Base-by-base conservation (phyloP, 768 basidiomycete species). In the Rhizopogon vulgaris region DNA sequence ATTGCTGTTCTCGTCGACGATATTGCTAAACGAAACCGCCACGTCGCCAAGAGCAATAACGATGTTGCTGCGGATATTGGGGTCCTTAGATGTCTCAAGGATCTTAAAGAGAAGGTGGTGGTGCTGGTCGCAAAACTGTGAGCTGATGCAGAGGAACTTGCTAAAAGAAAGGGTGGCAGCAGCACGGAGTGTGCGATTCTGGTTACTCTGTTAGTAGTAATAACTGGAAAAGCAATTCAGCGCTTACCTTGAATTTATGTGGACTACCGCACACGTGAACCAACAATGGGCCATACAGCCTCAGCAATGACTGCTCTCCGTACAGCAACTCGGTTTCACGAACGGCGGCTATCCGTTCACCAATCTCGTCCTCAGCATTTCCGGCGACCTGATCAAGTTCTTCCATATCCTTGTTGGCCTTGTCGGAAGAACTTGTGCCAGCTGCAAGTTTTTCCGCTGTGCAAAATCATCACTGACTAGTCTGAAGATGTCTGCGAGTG, bases 1-100 rank as follows among this genome's bases (percentile, higher is more conserved):
- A 60, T 93, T 88, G 71, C 87, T 91, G 73, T 95, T 96, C 74
- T 99, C 94, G 69, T 98, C 95, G 57, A 99, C 83, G 69, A 99
- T 90, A 55, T 73, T 93, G 67, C 91, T 94, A 77, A 98, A 98
- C n/a, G 90, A 96, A 14, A 98, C 93, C 0, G 95, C 95, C 36
- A 98, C 90, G 59, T 99, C 96, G 6, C 96, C 95, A 4, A 99
- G 83, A 2, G 94, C 94, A 61, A 99, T 99, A 56, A 95, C 94
- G 63, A 96, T 91, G 70, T 98, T 99, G 64, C 89, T 90, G 11
- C 94, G 83, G 56, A 98, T 91, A 58, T 85, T 87, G 1, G 92
- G 78, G 61, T 96, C 94, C 61, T 79, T 85, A 8, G 93, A 90
- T 1, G 87, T 91, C 65, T 98, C 93, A 49, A 97, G 83, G 52